phyloP scores from a whole-genome alignment of 1,284 basidiomycete genomes.

The Mycena sp. region DNA sequence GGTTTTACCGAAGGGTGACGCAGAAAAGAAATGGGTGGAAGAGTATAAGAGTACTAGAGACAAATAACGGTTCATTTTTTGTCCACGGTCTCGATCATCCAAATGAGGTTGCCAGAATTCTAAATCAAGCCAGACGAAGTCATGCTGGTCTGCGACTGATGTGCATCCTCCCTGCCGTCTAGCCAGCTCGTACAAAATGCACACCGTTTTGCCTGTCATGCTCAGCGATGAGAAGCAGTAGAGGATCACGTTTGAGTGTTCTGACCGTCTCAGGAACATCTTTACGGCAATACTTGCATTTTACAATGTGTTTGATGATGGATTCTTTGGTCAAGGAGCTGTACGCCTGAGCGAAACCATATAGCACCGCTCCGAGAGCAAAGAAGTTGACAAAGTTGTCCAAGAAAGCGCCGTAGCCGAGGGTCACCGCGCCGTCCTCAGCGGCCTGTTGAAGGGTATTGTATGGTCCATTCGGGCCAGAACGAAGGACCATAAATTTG shows the following conservation, averaged over 20 bases:
- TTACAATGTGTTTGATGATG: conserved; percentile 46
- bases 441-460: conserved; percentile 49
- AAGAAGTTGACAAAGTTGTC: conserved; percentile 45
- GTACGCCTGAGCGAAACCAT: conserved; percentile 43
- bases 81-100: neutral
- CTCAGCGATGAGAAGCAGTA: neutral
- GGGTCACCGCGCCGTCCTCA: conserved; percentile 48
- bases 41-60: conserved; percentile 78
- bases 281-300: conserved; percentile 49
- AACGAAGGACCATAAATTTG: conserved; percentile 25
- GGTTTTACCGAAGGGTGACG: conserved; percentile 85
- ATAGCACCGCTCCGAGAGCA: conserved; percentile 44
- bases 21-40: conserved; percentile 89
- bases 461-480: conserved; percentile 33
- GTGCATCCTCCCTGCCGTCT: conserved; percentile 36
- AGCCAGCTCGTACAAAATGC: conserved; percentile 40
- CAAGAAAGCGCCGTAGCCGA: conserved; percentile 47
- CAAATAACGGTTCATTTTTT: neutral
- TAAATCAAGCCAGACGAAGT: conserved; percentile 1
- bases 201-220: conserved; percentile 36
- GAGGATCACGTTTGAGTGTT: neutral
- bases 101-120: no score
- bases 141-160: neutral
- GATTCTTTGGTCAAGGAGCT: conserved; percentile 42
- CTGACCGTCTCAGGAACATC: conserved; percentile 45